phyloP scores from a whole-genome alignment of 2,329 filamentous ascomycete species.

The Colletotrichum orbiculare region DNA sequence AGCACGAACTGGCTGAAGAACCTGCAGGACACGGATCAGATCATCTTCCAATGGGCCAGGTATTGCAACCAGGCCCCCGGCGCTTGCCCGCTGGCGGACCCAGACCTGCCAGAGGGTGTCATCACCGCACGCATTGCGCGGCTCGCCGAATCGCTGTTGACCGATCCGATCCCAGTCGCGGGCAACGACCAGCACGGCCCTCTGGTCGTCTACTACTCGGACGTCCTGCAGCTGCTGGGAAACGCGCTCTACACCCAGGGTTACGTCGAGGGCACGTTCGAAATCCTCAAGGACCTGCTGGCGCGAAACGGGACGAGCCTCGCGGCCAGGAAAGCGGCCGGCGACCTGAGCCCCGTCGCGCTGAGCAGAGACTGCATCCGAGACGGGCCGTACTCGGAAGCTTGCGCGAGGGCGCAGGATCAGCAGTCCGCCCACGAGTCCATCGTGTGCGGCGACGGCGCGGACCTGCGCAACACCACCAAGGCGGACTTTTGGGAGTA shows the following conservation, averaged over 20 bases:
- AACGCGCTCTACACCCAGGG: conserved; percentile 31
- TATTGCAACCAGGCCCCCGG: conserved; percentile 42
- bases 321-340: conserved; percentile 14
- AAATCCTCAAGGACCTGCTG: conserved; percentile 22
- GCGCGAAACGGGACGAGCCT: conserved; percentile 25
- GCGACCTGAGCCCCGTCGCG: conserved; percentile 17
- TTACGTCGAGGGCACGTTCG: conserved; percentile 25
- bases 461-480: conserved; percentile 19
- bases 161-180: not conserved
- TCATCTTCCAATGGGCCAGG: conserved; percentile 47
- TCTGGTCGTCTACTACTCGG: conserved; percentile 42
- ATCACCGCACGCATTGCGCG: conserved; percentile 1
- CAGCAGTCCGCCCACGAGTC: conserved; percentile 5
- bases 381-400: conserved; percentile 9
- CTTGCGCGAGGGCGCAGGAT: conserved; percentile 9
- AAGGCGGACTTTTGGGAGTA: conserved; percentile 35
- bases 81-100: conserved; percentile 1
- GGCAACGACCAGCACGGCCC: conserved; percentile 20
- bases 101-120: not conserved
- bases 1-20: conserved; percentile 40
- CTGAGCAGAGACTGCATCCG: conserved; percentile 2
- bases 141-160: conserved; percentile 1
- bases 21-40: conserved; percentile 44
- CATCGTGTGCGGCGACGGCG: conserved; percentile 36
- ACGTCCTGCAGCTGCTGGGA: conserved; percentile 38